Conservation (phyloP, 106 monocot species). For the Apostasia ramifera region DNA sequence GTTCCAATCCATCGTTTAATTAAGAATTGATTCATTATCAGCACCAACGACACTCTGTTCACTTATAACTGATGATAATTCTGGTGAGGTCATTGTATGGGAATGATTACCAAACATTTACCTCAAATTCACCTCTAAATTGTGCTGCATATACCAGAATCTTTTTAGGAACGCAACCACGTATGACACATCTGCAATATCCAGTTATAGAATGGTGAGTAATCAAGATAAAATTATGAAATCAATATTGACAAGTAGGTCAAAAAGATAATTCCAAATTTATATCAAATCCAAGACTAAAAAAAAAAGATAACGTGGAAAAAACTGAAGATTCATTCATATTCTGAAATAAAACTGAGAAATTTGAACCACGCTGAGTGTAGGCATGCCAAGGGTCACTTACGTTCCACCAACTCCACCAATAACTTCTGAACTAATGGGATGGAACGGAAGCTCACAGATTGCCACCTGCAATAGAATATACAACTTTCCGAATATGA, state of each 20-base stretch:
- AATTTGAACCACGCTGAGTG: neutral
- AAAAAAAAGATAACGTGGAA: too few species aligned
- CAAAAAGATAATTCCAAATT: too few species aligned
- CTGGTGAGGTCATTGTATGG: too few species aligned
- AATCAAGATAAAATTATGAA: neutral
- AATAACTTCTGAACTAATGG: slow-evolving; percentile 82
- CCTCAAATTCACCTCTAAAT: slow-evolving; percentile 94
- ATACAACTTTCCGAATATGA: neutral
- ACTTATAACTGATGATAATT: too few species aligned
- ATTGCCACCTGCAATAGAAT: slow-evolving; percentile 70
- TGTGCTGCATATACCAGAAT: slow-evolving; percentile 90
- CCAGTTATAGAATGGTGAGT: slow-evolving; percentile 4
- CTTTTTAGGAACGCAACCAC: slow-evolving; percentile 99
- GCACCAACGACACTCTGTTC: too few species aligned
- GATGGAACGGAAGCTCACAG: slow-evolving; percentile 98
- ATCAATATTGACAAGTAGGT: neutral
- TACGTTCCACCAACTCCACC: slow-evolving; percentile 99
- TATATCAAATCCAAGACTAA: too few species aligned
- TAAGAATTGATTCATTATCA: too few species aligned
- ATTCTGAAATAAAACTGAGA: too few species aligned
- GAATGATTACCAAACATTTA: slow-evolving; percentile 11
- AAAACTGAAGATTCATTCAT: too few species aligned
- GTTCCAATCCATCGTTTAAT: too few species aligned
- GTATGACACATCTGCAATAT: slow-evolving; percentile 83
- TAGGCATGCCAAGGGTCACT: slow-evolving; percentile 9